A percentile compares a stretch with the other conserved stretches of the same genome.
Evolutionary conservation across 306 rosid genomes (phyloP).

Genomic region (Prunus mume): DNA sequence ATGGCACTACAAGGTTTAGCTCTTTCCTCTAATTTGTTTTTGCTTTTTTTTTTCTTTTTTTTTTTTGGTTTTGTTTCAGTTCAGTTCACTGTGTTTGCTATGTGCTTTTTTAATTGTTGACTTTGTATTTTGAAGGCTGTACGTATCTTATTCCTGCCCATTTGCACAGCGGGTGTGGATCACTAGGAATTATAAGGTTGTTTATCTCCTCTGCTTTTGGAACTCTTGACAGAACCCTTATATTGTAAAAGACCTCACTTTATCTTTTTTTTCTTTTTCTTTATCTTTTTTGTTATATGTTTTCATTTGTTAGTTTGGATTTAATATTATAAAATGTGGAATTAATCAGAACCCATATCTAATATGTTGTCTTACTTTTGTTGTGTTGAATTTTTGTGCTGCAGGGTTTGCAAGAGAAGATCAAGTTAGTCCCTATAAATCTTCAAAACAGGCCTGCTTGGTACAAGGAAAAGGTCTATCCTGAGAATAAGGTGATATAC

Average conservation of each 20-base stretch:
- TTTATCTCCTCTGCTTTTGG: not conserved
- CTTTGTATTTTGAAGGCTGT: constrained; percentile 45
- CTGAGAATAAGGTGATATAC: constrained; percentile 49
- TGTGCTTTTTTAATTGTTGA: not conserved
- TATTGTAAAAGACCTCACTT: not conserved
- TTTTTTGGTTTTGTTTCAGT: not conserved
- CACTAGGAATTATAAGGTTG: constrained; percentile 73
- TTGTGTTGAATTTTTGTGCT: constrained; percentile 5
- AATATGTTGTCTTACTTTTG: not conserved
- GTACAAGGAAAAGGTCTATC: constrained; percentile 79
- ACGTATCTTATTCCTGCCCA: constrained; percentile 52
- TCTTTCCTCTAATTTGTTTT: not conserved
- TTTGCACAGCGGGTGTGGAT: constrained; percentile 90
- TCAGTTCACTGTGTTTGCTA: not conserved
- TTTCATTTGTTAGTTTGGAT: not conserved
- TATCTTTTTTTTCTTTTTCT: not conserved
- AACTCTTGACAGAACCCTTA: not conserved
- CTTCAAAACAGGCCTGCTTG: constrained; percentile 74
- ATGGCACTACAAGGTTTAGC: constrained; percentile 76
- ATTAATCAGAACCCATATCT: not conserved
- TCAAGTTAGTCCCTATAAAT: constrained; percentile 58
- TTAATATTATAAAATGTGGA: not conserved
- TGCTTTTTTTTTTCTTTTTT: not conserved
- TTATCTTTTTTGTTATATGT: not conserved
- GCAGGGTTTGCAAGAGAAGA: constrained; percentile 72